Base-by-base conservation (phyloP, 1,284 basidiomycete genomes). In the Thecaphora frezii region DNA sequence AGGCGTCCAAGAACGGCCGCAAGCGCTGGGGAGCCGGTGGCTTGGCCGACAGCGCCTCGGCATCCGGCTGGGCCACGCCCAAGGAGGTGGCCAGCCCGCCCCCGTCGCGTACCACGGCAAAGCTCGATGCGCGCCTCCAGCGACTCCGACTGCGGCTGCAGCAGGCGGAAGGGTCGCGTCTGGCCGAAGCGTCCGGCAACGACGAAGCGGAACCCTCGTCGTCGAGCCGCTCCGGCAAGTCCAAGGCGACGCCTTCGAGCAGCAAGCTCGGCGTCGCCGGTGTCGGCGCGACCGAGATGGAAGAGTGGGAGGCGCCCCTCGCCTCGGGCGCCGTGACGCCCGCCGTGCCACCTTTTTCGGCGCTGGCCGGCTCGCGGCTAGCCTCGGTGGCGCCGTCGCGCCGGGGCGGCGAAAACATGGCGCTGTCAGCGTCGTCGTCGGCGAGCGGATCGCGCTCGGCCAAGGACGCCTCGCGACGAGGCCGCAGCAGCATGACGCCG, bases 1-100 rank as follows among this genome's bases (percentile, higher is more conserved):
- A 52, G 46, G 60, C 58, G 41, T 51, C 58, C 52, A 62, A 62
- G 55, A 66, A 60, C 30, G 56, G 56, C 45, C 62, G 62, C 28
- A 62, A 59, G 42, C 9, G 23, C 21, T 41, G 40, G 40, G 23
- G 33, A 36, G 33, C 33, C 3, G 5, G 50, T 44, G 42, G 38
- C 44, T n/a, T 48, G 46, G 36, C 61, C 45, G 38, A 51, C 58
- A 14, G 55, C 36, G 5, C 51, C 3, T 56, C 59, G 26, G 54
- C 44, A 0, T 66, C 64, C 12, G 64, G 64, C 23, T 66, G 45
- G 37, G 55, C 55, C 1, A 66, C 64, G 8, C 64, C 64, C 9
- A 51, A 62, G 22, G 51, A 66, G 28, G 45, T 66, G 19, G 55
- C 59, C 8, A 58, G 55, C 37, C 64, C 64, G n/a, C 64, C 64